Conservation (phyloP, 768 basidiomycete genomes). For the Pisolithus tinctorius region DNA sequence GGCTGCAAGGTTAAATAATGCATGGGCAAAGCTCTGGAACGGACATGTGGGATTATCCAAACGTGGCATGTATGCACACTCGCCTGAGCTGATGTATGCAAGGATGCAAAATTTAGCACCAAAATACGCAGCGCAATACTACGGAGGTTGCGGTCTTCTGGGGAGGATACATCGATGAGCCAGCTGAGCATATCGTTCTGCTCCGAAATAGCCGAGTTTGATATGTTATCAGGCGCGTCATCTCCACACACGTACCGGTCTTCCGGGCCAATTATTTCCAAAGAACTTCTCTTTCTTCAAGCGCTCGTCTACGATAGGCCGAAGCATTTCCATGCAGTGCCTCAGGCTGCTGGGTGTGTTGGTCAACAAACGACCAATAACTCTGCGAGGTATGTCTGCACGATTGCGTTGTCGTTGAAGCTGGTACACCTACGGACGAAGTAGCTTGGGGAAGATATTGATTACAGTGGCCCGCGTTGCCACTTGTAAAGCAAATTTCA, state of each 20-base stretch:
- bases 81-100: conserved; percentile 31
- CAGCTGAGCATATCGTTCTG: conserved; percentile 36
- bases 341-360: conserved; percentile 27
- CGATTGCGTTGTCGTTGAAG: conserved; percentile 5
- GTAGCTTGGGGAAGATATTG: conserved; percentile 27
- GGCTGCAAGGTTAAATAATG: conserved; percentile 34
- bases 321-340: conserved; percentile 23
- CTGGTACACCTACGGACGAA: conserved; percentile 26
- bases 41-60: conserved; percentile 1
- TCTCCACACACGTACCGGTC: conserved; percentile 25
- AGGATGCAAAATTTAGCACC: conserved; percentile 31
- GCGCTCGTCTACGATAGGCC: conserved; percentile 29
- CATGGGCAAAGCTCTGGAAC: conserved; percentile 29
- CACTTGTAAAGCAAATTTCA: conserved; percentile 30
- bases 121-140: conserved; percentile 29
- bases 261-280: conserved; percentile 21
- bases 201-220: conserved; percentile 1
- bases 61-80: not conserved
- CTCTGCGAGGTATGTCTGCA: conserved; percentile 13
- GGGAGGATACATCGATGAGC: conserved; percentile 31
- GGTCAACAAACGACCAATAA: conserved; percentile 27
- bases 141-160: conserved; percentile 21
- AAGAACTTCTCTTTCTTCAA: conserved; percentile 16
- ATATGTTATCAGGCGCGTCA: not conserved
- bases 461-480: conserved; percentile 25